Base-by-base conservation (phyloP, 225 moss, liverwort and hornwort genomes). In the Sphagnum contortum region DNA sequence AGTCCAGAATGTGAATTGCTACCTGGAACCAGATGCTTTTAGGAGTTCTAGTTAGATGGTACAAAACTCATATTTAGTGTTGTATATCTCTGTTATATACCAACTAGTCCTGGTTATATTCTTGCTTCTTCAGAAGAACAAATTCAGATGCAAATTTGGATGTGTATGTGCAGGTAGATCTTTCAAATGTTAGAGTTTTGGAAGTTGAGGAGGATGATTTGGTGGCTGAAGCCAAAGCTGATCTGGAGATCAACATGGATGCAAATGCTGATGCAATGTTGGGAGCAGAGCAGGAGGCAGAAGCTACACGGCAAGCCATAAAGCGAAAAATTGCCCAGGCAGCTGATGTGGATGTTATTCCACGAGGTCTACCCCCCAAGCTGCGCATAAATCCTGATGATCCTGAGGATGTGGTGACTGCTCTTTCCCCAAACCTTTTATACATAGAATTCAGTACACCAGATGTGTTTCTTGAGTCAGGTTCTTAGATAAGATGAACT, bases 201-300 rank as follows among this genome's bases (percentile, higher is more conserved):
- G 88, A 81, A 57, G 79, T 62, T 47, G 87, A 89, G 69, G 83
- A 66, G 57, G 77, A 67, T 53, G 69, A 70, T 76, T 69, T 81
- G 56, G 86, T 79, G 55, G 70, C 74, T 68, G 68, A 76, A 48
- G 73, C 60, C 64, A 85, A 74, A 57, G 82, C 68, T 46, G 70
- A 72, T 68, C 69, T 49, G 59, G 58, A 4, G 2, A 74, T 83
- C 9, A 70, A 72, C 48, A 68, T 64, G 5, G 56, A 63, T 71
- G 71, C 59, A 64, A 76, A 76, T 67, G 87, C 86, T 7, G 73
- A 73, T 53, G 12, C 69, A 11, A 48, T 92, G 70, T 50, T 85
- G 6, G 90, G 89, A 61, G 87, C 98, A 49, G 98, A 98, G 79
- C 87, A 83, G 68, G 87, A 98, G 75, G 98, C 98, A 59, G 89